These are phyloP conservation scores for Fennellomyces sp. DNA, from an alignment of 371 early-diverging fungal genomes.

Conservation along the genomic window DNA sequence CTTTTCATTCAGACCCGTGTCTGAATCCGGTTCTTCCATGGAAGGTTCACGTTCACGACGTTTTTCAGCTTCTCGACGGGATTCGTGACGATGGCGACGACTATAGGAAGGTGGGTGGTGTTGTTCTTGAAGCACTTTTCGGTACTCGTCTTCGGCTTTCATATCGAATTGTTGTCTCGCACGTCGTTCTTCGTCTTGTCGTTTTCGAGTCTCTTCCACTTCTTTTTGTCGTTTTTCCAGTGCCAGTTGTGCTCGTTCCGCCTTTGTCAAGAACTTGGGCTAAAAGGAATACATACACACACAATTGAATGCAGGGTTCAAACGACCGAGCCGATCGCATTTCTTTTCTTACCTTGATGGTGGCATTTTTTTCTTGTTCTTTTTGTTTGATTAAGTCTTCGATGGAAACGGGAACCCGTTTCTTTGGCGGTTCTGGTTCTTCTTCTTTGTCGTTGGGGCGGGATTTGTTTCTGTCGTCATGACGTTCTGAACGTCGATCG, in stretches of 20 bases:
- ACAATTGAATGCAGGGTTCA: too few species aligned
- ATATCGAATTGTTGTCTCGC: constrained; percentile 59
- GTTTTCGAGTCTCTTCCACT: constrained; percentile 70
- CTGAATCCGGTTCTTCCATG: constrained; percentile 15
- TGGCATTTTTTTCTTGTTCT: constrained; percentile 53
- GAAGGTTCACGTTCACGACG: constrained; percentile 16
- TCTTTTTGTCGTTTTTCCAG: constrained; percentile 82
- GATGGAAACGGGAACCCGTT: constrained; percentile 70
- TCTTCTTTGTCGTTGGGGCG: constrained; percentile 11
- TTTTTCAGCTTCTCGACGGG: constrained; percentile 23
- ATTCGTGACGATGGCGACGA: constrained; percentile 12
- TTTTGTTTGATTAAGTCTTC: constrained; percentile 76
- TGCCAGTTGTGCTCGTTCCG: constrained; percentile 87
- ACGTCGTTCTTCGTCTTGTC: constrained; percentile 67
- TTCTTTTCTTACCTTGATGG: constrained; percentile 47
- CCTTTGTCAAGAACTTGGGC: constrained; percentile 91
- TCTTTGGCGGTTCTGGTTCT: constrained; percentile 21
- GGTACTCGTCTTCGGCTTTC: constrained; percentile 54
- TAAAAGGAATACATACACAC: constrained; percentile 18
- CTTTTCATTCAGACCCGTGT: constrained; percentile 37
- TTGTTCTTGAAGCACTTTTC: constrained; percentile 34
- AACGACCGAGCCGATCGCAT: too few species aligned
- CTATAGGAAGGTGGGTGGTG: background rate
- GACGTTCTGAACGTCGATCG: background rate
- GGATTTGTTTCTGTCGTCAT: background rate